Evolutionary conservation across 768 basidiomycete species (phyloP).

Genomic region (Boletus rubroflammeus): DNA sequence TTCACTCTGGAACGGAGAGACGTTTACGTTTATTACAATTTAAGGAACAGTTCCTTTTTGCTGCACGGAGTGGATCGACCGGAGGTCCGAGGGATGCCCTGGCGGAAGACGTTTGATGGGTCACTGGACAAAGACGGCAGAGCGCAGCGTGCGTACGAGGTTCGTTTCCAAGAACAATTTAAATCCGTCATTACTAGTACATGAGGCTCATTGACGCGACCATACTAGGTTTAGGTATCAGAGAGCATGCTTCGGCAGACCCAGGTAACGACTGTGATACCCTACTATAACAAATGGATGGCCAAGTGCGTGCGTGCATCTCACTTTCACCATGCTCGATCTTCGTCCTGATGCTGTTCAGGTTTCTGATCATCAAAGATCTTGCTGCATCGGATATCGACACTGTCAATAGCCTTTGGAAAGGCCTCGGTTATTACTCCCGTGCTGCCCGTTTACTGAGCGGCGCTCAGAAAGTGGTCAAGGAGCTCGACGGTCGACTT

Average conservation of each 20-base stretch:
- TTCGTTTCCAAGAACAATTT: slow-evolving; percentile 32
- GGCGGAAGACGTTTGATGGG: slow-evolving; percentile 73
- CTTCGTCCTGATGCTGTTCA: slow-evolving; percentile 25
- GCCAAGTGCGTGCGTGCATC: slow-evolving; percentile 50
- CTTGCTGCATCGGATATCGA: slow-evolving; percentile 74
- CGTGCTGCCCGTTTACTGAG: slow-evolving; percentile 76
- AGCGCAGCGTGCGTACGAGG: slow-evolving; percentile 90
- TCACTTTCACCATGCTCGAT: neutral
- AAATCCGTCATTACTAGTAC: neutral
- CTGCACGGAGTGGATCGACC: too few species aligned
- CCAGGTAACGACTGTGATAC: slow-evolving; percentile 89
- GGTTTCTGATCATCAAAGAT: slow-evolving; percentile 78
- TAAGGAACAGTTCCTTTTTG: too few species aligned
- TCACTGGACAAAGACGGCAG: slow-evolving; percentile 52
- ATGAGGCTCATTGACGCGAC: neutral
- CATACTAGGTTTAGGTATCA: slow-evolving; percentile 80
- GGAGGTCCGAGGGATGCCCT: slow-evolving; percentile 82
- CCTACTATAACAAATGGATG: slow-evolving; percentile 91
- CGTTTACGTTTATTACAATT: too few species aligned
- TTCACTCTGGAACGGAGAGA: too few species aligned
- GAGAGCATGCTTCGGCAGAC: slow-evolving; percentile 98
- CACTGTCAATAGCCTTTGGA: slow-evolving; percentile 86
- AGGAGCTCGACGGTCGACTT: slow-evolving; percentile 61
- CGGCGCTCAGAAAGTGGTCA: slow-evolving; percentile 79
- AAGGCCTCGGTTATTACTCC: slow-evolving; percentile 88